A percentile compares a stretch with the other conserved stretches of the same genome.
Conservation (phyloP, 2,329 filamentous ascomycete species). For the Calonectria pseudoreteaudii region DNA sequence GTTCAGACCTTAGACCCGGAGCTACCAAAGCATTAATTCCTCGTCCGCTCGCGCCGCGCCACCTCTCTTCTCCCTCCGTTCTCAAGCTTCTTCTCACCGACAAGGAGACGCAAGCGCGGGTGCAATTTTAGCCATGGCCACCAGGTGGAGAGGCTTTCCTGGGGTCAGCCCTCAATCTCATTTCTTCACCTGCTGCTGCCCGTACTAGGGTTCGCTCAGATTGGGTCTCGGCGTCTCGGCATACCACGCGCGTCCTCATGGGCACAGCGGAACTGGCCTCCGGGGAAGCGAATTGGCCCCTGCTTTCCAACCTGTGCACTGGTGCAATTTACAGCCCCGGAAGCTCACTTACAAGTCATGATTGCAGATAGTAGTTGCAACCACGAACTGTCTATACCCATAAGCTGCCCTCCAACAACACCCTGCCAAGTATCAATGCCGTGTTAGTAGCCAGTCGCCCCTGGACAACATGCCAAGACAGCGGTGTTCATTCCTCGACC, state of each 20-base stretch:
- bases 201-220: conserved; percentile 25
- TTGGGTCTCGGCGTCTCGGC: conserved; percentile 34
- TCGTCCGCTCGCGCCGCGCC: not conserved
- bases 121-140: conserved; percentile 24
- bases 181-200: conserved; percentile 23
- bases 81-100: conserved; percentile 29
- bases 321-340: conserved; percentile 16
- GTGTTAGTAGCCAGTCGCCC: not conserved
- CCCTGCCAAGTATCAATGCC: not conserved
- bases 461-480: conserved; percentile 8
- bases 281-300: conserved; percentile 24
- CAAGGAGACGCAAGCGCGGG: conserved; percentile 8
- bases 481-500: conserved; percentile 6
- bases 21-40: conserved; percentile 10
- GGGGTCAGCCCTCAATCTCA: conserved; percentile 38
- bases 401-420: not conserved
- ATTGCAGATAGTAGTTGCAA: not conserved
- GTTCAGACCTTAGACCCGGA: not conserved
- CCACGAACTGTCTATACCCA: not conserved
- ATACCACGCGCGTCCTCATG: conserved; percentile 35
- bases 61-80: not conserved
- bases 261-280: conserved; percentile 29
- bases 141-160: conserved; percentile 27
- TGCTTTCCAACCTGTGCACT: conserved; percentile 10
- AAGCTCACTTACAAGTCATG: conserved; percentile 13